phyloP scores from a whole-genome alignment of 1,284 basidiomycete genomes.

The Filobasidium uniguttulatum region DNA sequence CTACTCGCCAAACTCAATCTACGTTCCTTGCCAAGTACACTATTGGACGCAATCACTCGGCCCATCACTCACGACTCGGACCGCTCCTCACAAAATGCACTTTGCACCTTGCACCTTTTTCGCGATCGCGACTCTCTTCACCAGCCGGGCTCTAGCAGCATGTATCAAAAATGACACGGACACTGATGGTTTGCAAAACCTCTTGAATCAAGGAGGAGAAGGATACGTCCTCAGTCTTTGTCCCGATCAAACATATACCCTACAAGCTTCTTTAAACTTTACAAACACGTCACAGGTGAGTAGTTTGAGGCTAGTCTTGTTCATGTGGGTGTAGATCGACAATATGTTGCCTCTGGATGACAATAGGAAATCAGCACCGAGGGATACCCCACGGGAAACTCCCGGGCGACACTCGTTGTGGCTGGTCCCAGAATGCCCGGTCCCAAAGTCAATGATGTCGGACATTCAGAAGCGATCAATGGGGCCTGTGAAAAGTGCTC shows the following conservation, averaged over 20 bases:
- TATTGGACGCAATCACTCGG: too few species aligned
- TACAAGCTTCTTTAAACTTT: slow-evolving; percentile 52
- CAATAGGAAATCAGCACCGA: slow-evolving; percentile 60
- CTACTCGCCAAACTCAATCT: too few species aligned
- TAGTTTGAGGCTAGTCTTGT: neutral
- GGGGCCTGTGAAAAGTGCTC: slow-evolving; percentile 42
- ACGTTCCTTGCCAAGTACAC: too few species aligned
- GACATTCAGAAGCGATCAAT: slow-evolving; percentile 56
- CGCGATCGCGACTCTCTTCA: neutral
- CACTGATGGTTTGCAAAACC: slow-evolving; percentile 52
- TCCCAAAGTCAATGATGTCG: slow-evolving; percentile 38
- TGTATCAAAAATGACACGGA: slow-evolving; percentile 49
- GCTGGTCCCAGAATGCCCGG: slow-evolving; percentile 39
- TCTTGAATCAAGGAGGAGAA: slow-evolving; percentile 50
- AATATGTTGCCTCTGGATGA: neutral
- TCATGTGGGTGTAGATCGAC: neutral
- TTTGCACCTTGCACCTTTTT: too few species aligned
- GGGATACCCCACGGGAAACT: slow-evolving; percentile 51
- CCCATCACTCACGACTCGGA: too few species aligned
- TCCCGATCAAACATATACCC: slow-evolving; percentile 47
- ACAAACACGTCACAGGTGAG: slow-evolving; percentile 42
- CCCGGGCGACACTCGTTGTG: slow-evolving; percentile 46
- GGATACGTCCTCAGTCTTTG: slow-evolving; percentile 55
- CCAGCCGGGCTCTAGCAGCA: neutral
- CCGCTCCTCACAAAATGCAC: too few species aligned